A percentile compares a stretch with the other conserved stretches of the same genome.
These are phyloP conservation scores for Persicaria tinctoria DNA, from an alignment of 148 eudicot species.

Conservation along the genomic window DNA sequence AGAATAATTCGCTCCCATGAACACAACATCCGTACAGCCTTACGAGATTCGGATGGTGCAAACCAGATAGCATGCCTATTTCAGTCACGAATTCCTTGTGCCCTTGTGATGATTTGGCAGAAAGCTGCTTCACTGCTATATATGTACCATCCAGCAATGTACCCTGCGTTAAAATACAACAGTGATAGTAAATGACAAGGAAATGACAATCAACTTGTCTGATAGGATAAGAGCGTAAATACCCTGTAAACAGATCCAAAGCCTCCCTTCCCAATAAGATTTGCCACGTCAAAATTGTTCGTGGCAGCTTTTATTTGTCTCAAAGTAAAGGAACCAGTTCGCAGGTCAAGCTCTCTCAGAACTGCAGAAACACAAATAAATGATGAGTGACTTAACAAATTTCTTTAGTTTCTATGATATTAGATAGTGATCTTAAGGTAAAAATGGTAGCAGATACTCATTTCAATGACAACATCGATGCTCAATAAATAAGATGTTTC, in stretches of 20 bases:
- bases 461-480: background rate
- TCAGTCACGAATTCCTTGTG: constrained; percentile 41
- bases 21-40: constrained; percentile 39
- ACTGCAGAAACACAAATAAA: constrained; percentile 18
- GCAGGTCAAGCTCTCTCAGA: constrained; percentile 44
- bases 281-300: constrained; percentile 36
- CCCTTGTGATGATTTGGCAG: constrained; percentile 38
- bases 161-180: constrained; percentile 23
- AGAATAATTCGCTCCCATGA: constrained; percentile 27
- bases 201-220: background rate
- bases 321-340: constrained; percentile 48
- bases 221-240: background rate
- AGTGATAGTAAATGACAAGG: background rate
- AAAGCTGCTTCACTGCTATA: constrained; percentile 53
- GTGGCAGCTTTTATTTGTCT: constrained; percentile 71
- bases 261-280: constrained; percentile 68
- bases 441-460: background rate
- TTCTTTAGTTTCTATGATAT: too few species aligned
- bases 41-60: constrained; percentile 44
- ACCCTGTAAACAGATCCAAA: constrained; percentile 77
- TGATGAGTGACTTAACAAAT: background rate
- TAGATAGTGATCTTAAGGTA: background rate
- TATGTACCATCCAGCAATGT: constrained; percentile 28
- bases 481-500: background rate
- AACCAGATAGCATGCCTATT: constrained; percentile 39